These are phyloP conservation scores for Cutaneotrichosporon cyanovorans DNA, from an alignment of 1,284 basidiomycete genomes.

Conservation along the genomic window DNA sequence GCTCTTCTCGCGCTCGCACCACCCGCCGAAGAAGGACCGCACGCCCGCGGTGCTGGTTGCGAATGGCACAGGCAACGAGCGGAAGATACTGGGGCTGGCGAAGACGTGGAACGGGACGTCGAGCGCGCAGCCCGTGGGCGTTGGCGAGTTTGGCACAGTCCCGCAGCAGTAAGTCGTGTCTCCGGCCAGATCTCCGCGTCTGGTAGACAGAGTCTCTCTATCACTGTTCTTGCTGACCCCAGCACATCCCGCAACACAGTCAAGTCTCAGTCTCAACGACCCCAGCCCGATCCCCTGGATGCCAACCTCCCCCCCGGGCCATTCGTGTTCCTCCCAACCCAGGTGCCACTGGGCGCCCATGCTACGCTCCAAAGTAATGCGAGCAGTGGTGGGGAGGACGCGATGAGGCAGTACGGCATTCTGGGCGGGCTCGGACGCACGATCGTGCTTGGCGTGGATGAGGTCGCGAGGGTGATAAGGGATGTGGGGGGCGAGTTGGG, in stretches of 20 bases:
- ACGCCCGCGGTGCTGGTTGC: constrained; percentile 13
- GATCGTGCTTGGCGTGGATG: constrained; percentile 60
- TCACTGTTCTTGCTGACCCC: too few species aligned
- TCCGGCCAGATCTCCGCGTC: too few species aligned
- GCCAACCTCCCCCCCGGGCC: constrained; percentile 24
- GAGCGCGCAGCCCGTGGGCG: constrained; percentile 3
- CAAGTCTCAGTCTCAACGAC: not conserved
- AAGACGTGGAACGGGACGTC: constrained; percentile 18
- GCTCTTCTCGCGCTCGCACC: constrained; percentile 21
- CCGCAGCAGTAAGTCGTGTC: constrained; percentile 8
- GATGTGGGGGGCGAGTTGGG: constrained; percentile 64
- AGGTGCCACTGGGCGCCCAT: constrained; percentile 19
- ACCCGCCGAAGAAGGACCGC: constrained; percentile 17
- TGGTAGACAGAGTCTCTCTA: too few species aligned
- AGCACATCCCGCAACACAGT: not conserved
- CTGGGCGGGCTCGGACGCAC: constrained; percentile 28
- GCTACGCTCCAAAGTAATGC: constrained; percentile 28
- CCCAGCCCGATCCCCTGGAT: too few species aligned
- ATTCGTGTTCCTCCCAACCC: constrained; percentile 30
- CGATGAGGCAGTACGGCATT: constrained; percentile 30
- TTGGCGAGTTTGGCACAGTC: constrained; percentile 18
- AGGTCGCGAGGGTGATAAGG: constrained; percentile 61
- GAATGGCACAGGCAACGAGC: constrained; percentile 6
- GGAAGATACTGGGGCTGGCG: constrained; percentile 11
- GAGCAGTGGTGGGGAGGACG: constrained; percentile 21